Evolutionary conservation across 805 yeast species (phyloP).

Genomic region (Vanderwaltozyma tropicalis): DNA sequence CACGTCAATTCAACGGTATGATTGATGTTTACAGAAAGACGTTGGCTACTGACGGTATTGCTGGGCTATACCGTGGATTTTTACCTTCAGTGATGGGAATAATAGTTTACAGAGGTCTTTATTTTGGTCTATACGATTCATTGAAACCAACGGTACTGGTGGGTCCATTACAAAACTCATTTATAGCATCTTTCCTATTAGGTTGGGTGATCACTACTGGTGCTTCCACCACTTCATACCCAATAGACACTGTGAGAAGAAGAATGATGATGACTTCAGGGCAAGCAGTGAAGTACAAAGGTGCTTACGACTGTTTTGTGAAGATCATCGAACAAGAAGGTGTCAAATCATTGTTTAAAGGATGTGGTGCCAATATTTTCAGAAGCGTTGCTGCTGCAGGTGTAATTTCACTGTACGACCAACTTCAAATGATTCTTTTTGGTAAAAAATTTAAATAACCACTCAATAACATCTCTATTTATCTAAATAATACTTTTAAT

Average conservation of each 20-base stretch:
- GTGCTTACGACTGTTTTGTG: conserved; percentile 82
- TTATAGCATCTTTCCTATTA: conserved; percentile 83
- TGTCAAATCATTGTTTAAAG: conserved; percentile 81
- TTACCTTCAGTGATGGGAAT: conserved; percentile 92
- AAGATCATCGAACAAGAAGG: conserved; percentile 89
- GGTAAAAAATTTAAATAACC: conserved; percentile 76
- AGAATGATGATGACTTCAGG: conserved; percentile 99
- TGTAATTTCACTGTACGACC: conserved; percentile 92
- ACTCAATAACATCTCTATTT: too few species aligned
- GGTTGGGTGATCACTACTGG: conserved; percentile 95
- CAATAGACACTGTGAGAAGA: conserved; percentile 95
- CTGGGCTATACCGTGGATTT: conserved; percentile 96
- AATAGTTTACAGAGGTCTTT: conserved; percentile 92
- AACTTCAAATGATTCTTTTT: conserved; percentile 79
- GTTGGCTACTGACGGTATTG: conserved; percentile 83
- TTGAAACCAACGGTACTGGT: conserved; percentile 83
- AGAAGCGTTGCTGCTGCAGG: conserved; percentile 99
- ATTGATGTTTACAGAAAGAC: conserved; percentile 90
- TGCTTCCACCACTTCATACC: conserved; percentile 95
- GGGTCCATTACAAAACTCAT: conserved; percentile 82
- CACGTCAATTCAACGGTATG: conserved; percentile 89
- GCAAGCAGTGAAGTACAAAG: conserved; percentile 86
- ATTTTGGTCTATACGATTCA: conserved; percentile 92
- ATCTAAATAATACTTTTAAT: background rate
- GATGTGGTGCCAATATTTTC: conserved; percentile 96